Evolutionary conservation across 306 rosid species (phyloP).

Genomic region (Malus fusca): DNA sequence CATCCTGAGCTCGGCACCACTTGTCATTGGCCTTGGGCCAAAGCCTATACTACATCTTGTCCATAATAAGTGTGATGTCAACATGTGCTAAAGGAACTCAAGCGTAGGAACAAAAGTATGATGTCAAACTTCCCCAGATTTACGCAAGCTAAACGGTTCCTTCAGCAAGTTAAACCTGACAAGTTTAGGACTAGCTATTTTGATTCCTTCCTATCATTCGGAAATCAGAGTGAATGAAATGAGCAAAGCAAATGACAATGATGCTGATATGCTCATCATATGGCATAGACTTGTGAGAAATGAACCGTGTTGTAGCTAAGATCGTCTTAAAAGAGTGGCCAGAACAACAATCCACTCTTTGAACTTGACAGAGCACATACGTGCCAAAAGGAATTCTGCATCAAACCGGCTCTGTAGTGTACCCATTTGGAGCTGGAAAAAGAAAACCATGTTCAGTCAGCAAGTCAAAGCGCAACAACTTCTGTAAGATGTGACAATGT

Average conservation of each 20-base stretch:
- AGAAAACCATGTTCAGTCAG: conserved; percentile 12
- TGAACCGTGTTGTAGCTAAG: conserved; percentile 55
- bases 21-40: too few relatives aligned
- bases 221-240: not conserved
- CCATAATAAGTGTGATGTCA: too few relatives aligned
- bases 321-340: conserved; percentile 84
- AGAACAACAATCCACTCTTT: conserved; percentile 98
- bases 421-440: conserved; percentile 82
- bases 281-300: conserved; percentile 9
- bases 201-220: not conserved
- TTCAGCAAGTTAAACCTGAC: not conserved
- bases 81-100: not conserved
- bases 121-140: not conserved
- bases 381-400: conserved; percentile 90
- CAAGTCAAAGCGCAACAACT: not conserved
- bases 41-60: too few relatives aligned
- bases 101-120: not conserved
- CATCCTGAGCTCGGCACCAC: too few relatives aligned
- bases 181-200: not conserved
- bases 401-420: conserved; percentile 88
- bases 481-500: conserved; percentile 12
- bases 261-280: conserved; percentile 5
- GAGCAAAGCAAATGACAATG: not conserved
- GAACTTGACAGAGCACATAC: conserved; percentile 94
- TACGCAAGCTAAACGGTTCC: not conserved